A percentile compares a stretch with the other conserved stretches of the same genome.
These are phyloP conservation scores for Sporothrix inflata DNA, from an alignment of 2,329 filamentous ascomycete species.

Conservation along the genomic window DNA sequence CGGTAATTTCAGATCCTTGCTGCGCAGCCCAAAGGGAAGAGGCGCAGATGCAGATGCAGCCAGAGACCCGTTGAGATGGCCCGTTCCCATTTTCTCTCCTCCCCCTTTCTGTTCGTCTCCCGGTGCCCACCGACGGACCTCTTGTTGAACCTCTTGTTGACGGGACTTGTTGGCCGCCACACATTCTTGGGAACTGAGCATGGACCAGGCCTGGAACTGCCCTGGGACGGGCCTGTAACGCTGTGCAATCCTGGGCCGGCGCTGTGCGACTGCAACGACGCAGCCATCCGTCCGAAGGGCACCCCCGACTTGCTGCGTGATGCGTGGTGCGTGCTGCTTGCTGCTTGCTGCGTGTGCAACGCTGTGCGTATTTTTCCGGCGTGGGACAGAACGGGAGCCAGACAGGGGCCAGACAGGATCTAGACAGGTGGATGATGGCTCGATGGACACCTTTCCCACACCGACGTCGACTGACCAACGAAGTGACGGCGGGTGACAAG, in stretches of 20 bases:
- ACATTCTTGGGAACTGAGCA: not conserved
- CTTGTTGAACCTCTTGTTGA: not conserved
- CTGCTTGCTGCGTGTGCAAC: not conserved
- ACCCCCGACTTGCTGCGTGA: not conserved
- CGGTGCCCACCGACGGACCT: not conserved
- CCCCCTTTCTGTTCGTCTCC: not conserved
- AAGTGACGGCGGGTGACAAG: not conserved
- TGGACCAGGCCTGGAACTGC: conserved; percentile 13
- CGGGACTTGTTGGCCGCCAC: not conserved
- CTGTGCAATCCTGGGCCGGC: not conserved
- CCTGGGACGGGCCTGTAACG: not conserved
- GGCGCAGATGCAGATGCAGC: conserved; percentile 7
- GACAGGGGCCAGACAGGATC: not conserved
- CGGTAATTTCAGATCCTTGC: conserved; percentile 25
- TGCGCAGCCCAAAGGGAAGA: not conserved
- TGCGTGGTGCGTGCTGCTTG: not conserved
- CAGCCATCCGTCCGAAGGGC: conserved; percentile 9
- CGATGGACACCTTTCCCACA: conserved; percentile 7
- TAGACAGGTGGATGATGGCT: not conserved
- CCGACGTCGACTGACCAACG: not conserved
- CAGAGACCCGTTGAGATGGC: conserved; percentile 1
- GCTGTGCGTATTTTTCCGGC: conserved; percentile 20
- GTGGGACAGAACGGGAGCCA: conserved; percentile 8
- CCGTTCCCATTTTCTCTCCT: not conserved
- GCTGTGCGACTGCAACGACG: not conserved